Conservation (phyloP, 257 asterid species). For the Fraxinus pennsylvanica region DNA sequence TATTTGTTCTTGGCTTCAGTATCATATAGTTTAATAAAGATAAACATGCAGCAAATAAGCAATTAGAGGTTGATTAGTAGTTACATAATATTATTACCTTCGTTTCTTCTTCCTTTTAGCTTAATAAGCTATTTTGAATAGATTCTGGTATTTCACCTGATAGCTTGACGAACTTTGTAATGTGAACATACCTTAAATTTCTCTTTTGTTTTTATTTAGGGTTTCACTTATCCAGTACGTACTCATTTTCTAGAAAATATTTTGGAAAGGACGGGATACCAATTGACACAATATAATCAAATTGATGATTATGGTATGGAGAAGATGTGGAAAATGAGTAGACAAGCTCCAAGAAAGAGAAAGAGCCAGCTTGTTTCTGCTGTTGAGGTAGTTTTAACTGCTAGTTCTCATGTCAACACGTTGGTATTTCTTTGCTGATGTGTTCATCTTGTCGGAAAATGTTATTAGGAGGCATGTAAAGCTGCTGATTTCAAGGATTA, state of each 20-base stretch:
- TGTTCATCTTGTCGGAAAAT: constrained; percentile 29
- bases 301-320: constrained; percentile 88
- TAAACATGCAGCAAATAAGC: not conserved
- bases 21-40: constrained; percentile 1
- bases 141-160: not conserved
- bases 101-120: not conserved
- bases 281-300: constrained; percentile 77
- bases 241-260: constrained; percentile 80
- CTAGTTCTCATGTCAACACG: constrained; percentile 21
- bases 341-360: constrained; percentile 81
- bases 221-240: constrained; percentile 77
- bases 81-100: constrained; percentile 6
- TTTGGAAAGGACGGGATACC: constrained; percentile 84
- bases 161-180: not conserved
- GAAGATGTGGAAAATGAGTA: constrained; percentile 83
- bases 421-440: constrained; percentile 29
- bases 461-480: constrained; percentile 63
- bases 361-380: constrained; percentile 89
- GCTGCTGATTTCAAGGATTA: constrained; percentile 66
- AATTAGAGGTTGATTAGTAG: not conserved
- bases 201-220: constrained; percentile 33
- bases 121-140: not conserved
- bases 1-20: constrained; percentile 12
- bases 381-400: constrained; percentile 64
- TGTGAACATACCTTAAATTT: constrained; percentile 25